Evolutionary conservation across 306 rosid species (phyloP).

Genomic region (Vicia faba): DNA sequence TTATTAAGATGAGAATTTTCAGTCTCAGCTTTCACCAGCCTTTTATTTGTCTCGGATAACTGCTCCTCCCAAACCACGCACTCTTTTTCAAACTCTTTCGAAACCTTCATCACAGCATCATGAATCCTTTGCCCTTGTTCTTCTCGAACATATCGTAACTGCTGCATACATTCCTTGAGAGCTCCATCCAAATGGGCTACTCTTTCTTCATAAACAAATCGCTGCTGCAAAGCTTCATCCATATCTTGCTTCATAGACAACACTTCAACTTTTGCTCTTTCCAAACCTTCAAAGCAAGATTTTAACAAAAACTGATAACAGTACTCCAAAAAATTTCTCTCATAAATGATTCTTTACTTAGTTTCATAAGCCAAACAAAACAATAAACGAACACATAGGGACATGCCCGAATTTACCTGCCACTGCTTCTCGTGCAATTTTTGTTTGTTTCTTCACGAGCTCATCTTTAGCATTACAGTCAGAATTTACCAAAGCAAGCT

Average conservation of each 20-base stretch:
- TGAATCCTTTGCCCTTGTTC: conserved; percentile 81
- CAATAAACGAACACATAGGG: conserved; percentile 2
- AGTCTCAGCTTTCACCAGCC: conserved; percentile 57
- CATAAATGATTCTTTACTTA: conserved; percentile 3
- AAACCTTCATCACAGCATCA: conserved; percentile 69
- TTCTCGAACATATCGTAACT: conserved; percentile 80
- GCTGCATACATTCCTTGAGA: conserved; percentile 88
- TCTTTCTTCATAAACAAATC: conserved; percentile 63
- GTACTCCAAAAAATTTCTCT: not conserved
- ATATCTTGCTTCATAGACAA: conserved; percentile 56
- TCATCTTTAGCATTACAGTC: conserved; percentile 77
- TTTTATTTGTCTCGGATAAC: conserved; percentile 58
- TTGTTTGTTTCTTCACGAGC: conserved; percentile 68
- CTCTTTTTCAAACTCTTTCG: conserved; percentile 68
- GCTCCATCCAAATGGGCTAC: conserved; percentile 74
- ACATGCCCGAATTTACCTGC: conserved; percentile 50
- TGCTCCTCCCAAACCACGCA: conserved; percentile 60
- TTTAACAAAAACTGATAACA: conserved; percentile 30
- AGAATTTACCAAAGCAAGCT: conserved; percentile 61
- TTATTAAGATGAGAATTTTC: conserved; percentile 69
- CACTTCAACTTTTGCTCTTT: conserved; percentile 65
- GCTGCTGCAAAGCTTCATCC: conserved; percentile 61
- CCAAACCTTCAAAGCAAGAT: conserved; percentile 62
- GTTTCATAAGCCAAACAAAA: too few relatives aligned
- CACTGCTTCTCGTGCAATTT: conserved; percentile 71